Percentiles rank a stretch among this genome's conserved stretches.
Evolutionary conservation across 23 red algal species (phyloP).

Genomic region (Chondrus crispus): DNA sequence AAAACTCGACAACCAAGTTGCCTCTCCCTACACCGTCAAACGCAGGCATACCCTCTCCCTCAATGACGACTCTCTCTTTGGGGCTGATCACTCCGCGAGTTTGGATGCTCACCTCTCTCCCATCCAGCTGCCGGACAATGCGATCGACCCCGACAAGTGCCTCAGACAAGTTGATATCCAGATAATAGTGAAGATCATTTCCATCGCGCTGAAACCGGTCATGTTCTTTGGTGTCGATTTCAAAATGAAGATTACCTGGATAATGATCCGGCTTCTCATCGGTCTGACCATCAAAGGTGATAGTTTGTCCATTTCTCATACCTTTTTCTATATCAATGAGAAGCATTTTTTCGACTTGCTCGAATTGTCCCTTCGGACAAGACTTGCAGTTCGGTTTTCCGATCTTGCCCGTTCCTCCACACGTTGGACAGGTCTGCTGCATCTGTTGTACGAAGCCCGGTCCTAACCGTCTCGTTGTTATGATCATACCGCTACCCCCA

Average conservation of each 20-base stretch:
- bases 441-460: constrained; percentile 95
- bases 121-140: constrained; percentile 84
- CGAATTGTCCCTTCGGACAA: constrained; percentile 95
- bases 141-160: constrained; percentile 83
- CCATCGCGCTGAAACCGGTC: constrained; percentile 56
- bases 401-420: constrained; percentile 84
- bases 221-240: constrained; percentile 57
- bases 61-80: constrained; percentile 50
- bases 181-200: constrained; percentile 70
- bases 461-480: constrained; percentile 73
- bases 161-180: constrained; percentile 76
- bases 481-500: constrained; percentile 73
- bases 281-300: constrained; percentile 75
- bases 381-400: constrained; percentile 60
- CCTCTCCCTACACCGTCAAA: constrained; percentile 12
- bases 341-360: constrained; percentile 80
- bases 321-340: constrained; percentile 89
- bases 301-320: constrained; percentile 52
- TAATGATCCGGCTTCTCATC: constrained; percentile 81
- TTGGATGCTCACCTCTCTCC: constrained; percentile 51
- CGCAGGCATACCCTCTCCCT: constrained; percentile 73
- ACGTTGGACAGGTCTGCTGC: constrained; percentile 71
- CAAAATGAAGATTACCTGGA: constrained; percentile 71
- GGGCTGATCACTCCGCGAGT: constrained; percentile 59
- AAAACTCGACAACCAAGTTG: constrained; percentile 79